Evolutionary conservation across 306 rosid species (phyloP).

Genomic region (Pueraria montana): DNA sequence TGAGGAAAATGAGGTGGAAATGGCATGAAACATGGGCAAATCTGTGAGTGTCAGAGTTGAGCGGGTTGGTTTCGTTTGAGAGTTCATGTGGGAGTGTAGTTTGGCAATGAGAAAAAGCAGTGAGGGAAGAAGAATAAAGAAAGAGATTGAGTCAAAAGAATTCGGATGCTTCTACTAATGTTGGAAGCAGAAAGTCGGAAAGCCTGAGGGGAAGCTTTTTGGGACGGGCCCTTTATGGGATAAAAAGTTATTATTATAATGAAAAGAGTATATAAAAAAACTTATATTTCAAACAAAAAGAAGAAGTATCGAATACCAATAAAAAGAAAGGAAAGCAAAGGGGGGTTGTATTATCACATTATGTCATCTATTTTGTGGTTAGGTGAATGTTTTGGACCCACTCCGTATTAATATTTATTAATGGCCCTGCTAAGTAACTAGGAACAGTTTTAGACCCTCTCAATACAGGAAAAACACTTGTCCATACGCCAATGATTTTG

Average conservation of each 20-base stretch:
- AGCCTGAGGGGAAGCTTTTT: slow-evolving; percentile 58
- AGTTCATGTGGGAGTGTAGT: slow-evolving; percentile 39
- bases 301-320: slow-evolving; percentile 13
- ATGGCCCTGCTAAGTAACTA: slow-evolving; percentile 57
- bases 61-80: slow-evolving; percentile 21
- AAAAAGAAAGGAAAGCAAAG: slow-evolving; percentile 13
- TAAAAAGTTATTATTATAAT: slow-evolving; percentile 44
- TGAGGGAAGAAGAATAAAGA: neutral
- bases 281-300: neutral
- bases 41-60: slow-evolving; percentile 31
- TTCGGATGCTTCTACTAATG: slow-evolving; percentile 63
- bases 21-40: slow-evolving; percentile 49
- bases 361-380: slow-evolving; percentile 56
- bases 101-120: slow-evolving; percentile 37
- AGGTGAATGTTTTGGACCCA: slow-evolving; percentile 71
- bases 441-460: slow-evolving; percentile 58
- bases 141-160: slow-evolving; percentile 53
- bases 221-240: slow-evolving; percentile 57
- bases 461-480: slow-evolving; percentile 53
- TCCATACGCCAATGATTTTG: slow-evolving; percentile 46
- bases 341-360: neutral
- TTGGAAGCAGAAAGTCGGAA: slow-evolving; percentile 72
- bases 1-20: slow-evolving; percentile 54
- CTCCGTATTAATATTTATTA: no score
- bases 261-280: neutral